These are phyloP conservation scores for Rhododendron ovatum DNA, from an alignment of 148 eudicot genomes.

Conservation along the genomic window DNA sequence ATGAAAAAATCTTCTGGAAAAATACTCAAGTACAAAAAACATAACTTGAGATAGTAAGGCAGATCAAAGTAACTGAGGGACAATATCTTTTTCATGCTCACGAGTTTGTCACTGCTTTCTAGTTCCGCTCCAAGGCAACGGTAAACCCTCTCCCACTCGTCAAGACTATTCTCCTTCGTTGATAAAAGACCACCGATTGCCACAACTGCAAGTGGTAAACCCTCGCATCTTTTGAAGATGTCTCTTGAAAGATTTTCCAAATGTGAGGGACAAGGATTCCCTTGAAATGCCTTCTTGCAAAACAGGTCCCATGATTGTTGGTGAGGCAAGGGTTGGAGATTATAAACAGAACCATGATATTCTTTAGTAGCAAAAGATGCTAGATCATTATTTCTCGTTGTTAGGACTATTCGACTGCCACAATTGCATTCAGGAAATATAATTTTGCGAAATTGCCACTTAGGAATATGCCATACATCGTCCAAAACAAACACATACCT, in stretches of 20 bases:
- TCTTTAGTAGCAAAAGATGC: neutral
- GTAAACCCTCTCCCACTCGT: neutral
- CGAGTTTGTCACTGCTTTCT: neutral
- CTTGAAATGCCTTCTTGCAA: slow-evolving; percentile 7
- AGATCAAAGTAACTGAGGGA: neutral
- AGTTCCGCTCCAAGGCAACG: neutral
- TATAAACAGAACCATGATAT: neutral
- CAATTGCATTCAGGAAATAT: slow-evolving; percentile 10
- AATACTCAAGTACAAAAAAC: neutral
- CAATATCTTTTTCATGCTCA: neutral
- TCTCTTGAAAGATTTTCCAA: neutral
- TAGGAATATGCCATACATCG: slow-evolving; percentile 5
- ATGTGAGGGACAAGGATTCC: slow-evolving; percentile 7
- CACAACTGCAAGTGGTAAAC: slow-evolving; percentile 15
- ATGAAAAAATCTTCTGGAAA: slow-evolving; percentile 8
- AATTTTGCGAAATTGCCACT: slow-evolving; percentile 4
- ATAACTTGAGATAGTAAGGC: neutral
- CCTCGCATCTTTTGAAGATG: slow-evolving; percentile 5
- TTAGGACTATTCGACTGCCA: slow-evolving; percentile 12
- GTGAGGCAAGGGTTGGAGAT: neutral
- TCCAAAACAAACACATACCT: slow-evolving; percentile 4
- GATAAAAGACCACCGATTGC: slow-evolving; percentile 15
- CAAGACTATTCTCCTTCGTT: neutral
- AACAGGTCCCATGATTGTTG: slow-evolving; percentile 1
- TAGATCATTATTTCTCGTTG: neutral